Conservation (phyloP, 2,329 filamentous ascomycete species). For the Teratosphaeria gauchensis region DNA sequence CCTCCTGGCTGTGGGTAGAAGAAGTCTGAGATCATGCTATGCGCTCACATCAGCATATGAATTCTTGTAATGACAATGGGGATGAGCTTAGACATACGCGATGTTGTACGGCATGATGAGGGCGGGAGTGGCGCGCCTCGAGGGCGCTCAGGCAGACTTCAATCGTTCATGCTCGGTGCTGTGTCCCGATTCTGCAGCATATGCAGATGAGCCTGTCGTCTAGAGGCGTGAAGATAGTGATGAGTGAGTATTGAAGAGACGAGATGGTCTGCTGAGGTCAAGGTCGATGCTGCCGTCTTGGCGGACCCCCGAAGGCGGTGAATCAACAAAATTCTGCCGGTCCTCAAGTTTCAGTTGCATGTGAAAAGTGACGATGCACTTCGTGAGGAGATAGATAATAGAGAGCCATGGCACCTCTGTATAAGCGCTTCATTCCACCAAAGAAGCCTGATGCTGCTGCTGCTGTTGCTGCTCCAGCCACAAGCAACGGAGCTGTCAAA, state of each 20-base stretch:
- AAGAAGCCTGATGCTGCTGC: constrained; percentile 11
- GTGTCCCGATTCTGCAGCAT: not conserved
- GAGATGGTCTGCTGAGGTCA: not conserved
- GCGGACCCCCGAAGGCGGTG: constrained; percentile 2
- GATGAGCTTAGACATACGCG: constrained; percentile 40
- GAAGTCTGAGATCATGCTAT: constrained; percentile 93
- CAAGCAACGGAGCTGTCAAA: not conserved
- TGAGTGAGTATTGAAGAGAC: not conserved
- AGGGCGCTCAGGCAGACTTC: constrained; percentile 9
- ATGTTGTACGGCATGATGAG: constrained; percentile 58
- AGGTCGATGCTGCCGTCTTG: not conserved
- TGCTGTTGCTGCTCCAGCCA: not conserved
- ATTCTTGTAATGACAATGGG: not conserved
- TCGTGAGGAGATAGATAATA: constrained; percentile 9
- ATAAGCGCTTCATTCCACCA: constrained; percentile 37
- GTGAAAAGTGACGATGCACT: constrained; percentile 10
- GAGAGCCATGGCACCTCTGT: constrained; percentile 28
- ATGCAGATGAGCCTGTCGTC: not conserved
- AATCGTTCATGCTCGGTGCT: not conserved
- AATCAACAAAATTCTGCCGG: not conserved
- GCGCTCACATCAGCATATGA: not conserved
- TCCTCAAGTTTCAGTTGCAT: not conserved
- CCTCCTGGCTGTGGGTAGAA: constrained; percentile 96
- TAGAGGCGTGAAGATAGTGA: too few relatives aligned
- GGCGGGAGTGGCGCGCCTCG: constrained; percentile 5